Base-by-base conservation (phyloP, 148 eudicot species). In the Cornus controversa region DNA sequence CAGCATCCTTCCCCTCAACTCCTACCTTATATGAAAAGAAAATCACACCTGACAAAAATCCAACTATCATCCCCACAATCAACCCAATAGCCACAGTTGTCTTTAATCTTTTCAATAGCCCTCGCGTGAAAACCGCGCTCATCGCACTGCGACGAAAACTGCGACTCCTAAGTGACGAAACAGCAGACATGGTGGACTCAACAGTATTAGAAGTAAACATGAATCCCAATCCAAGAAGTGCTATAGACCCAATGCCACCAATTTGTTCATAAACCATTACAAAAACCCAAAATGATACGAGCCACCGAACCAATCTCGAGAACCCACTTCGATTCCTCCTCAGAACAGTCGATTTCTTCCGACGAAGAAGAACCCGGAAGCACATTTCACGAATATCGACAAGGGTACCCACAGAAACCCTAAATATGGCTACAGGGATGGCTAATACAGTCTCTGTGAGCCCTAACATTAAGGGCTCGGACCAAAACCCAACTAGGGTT, bases 21-120 rank as follows among this genome's bases (percentile, higher is more conserved):
- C 98, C 99, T 58, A 95, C 85, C 83, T 95, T 93, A 79, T 95
- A 95, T 10, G 99, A 90, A 77, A 90, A 95, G 86, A 95, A 91
- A 47, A 95, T 80, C 71, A 78, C 80, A 27, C 90, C 91, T 16
- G 85, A 77, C 72, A 95, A 76, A 34, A 86, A 90, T 37, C 99
- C 98, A 9, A 91, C 86, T 75, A 90, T 89, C 93, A 95, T 87
- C 29, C 83, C 89, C 68, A 83, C 86, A 70, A 93, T 95, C 84
- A 93, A 83, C 22, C 99, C 97, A 78, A 95, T 78, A 1, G 99
- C 99, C 76, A 95, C 97, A 77, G 91, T 76, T 0, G 98, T 95
- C 67, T 93, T 86, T 85, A 95, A 71, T 65, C 91, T 82, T 34
- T 82, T 89, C 72, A 91, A 67, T 64, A 95, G 84, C 63, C 86